Evolutionary conservation across 495 filamentous ascomycete genomes (phyloP), one percentile per base, ranked within the genome.

Genomic region (Penicillium samsonianum): DNA sequence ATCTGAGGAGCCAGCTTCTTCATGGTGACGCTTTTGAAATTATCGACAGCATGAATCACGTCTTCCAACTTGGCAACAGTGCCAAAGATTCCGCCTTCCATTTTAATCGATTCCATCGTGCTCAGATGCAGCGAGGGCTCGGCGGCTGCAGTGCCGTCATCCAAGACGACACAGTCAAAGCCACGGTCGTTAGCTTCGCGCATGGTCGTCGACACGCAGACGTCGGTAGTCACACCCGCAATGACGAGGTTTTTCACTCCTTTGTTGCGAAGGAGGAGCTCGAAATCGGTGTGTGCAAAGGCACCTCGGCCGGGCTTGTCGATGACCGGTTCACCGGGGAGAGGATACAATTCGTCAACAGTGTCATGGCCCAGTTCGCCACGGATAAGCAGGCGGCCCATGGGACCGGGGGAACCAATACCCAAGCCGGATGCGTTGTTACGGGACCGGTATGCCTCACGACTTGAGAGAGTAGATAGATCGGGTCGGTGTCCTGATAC

Each of bases 181-280:
- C 87, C 88, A 12, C 87, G 83, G 67, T 90, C 88, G 65, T 87
- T 87, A 49, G 85, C 86, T 61, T 90, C 88, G 45, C 87, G 77
- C 55, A 90, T 76, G 1, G 87, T 90, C 1, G 82, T 86, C 19
- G 81, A 83, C 5, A 90, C 86, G 58, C 86, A 90, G 23, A 86
- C 84, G 65, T 90, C 87, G 2, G 87, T 88, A 1, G 85, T 89
- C 8, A 89, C 87, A 3, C 87, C 87, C 14, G 76, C 78, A 5
- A 90, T 61, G 8, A 91, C 67, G 16, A 91, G 73, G 65, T 90
- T 87, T 26, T 82, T 87, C 45, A 91, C 71, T 1, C 84, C 87
- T 44, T 78, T 80, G 51, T 82, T 78, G n/a, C 78, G 79, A 26
- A 90, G 70, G 33, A 83, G 64, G 6, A 84, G 73, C 52, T 86